Evolutionary conservation across 2,329 filamentous ascomycete species (phyloP), one percentile per base, ranked within the genome.

Genomic region (Phoma sp.): DNA sequence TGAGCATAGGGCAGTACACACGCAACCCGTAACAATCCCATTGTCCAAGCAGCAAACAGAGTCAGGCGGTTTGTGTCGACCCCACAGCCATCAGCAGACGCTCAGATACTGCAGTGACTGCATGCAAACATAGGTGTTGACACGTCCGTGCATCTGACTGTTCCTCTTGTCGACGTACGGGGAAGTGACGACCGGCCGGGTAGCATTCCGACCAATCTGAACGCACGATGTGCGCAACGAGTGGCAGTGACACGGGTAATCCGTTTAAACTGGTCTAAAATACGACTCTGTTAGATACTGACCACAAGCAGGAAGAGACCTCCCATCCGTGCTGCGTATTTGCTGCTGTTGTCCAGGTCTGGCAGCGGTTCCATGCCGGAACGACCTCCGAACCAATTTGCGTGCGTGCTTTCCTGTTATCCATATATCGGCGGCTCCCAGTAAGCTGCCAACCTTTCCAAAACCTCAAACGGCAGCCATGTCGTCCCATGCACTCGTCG

Each of bases 391-490:
- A 36, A 4, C 13, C 6, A 14, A 27, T 40, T 37, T 36, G 35
- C 30, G 25, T 18, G 30, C 32, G n/a, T 24, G 23, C 40, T 25
- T 29, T 6, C 36, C 30, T 32, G 24, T 45, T 10, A 18, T 18
- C 18, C 18, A 18, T 18, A 13, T 22, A 23, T 32, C 46, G 9
- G 40, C 45, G 36, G 18, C 29, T 33, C 25, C 30, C 24, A 37
- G 52, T 54, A 49, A 54, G 52, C 45, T 49, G 22, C 9, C 25
- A 18, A 30, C 13, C 25, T 40, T 11, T 36, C 14, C 51, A 54
- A 14, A 45, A 10, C 18, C n/a, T 27, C 25, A 40, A 22, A 30
- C 6, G 22, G 40, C 25, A 25, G 40, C 32, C 4, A 45, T 45
- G 39, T 37, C 32, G 36, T 41, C 27, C 36, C 7, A 10, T 41